A percentile compares a stretch with the other conserved stretches of the same genome.
Conservation (phyloP, 306 rosid species). For the Parietaria judaica region DNA sequence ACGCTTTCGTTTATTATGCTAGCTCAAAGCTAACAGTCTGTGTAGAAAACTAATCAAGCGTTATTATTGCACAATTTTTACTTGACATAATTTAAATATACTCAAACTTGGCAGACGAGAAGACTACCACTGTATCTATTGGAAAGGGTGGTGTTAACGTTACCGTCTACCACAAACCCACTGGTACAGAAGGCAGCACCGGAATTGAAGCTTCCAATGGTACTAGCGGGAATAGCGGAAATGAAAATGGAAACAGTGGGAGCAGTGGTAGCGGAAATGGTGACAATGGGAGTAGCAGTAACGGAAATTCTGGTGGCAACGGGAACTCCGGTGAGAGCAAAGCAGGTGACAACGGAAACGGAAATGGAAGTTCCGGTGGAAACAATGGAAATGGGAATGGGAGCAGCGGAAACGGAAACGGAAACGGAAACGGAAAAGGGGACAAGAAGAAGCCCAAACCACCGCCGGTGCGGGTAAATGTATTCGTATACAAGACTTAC, state of each 20-base stretch:
- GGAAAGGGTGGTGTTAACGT: constrained; percentile 47
- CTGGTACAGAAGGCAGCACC: too few species aligned
- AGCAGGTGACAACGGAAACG: constrained; percentile 15
- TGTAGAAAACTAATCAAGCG: background rate
- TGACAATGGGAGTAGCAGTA: constrained; percentile 10
- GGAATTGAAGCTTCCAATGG: too few species aligned
- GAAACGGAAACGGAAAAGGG: constrained; percentile 41
- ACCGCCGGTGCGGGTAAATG: constrained; percentile 29
- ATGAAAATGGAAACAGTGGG: too few species aligned
- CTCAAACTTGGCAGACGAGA: constrained; percentile 36
- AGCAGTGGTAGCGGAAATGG: too few species aligned
- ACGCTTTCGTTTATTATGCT: too few species aligned
- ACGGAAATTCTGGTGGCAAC: constrained; percentile 34
- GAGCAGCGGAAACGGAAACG: constrained; percentile 43
- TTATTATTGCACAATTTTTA: background rate
- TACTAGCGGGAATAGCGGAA: too few species aligned
- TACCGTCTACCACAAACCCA: too few species aligned
- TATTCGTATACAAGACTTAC: constrained; percentile 4
- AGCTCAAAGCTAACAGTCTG: background rate
- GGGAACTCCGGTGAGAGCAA: constrained; percentile 28
- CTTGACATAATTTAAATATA: background rate
- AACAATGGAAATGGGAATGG: constrained; percentile 19
- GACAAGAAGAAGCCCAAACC: constrained; percentile 47
- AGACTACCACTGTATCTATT: constrained; percentile 44
- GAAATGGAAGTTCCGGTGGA: constrained; percentile 28